phyloP scores from a whole-genome alignment of 176 grass and related monocot genomes.

The Phragmites australis region DNA sequence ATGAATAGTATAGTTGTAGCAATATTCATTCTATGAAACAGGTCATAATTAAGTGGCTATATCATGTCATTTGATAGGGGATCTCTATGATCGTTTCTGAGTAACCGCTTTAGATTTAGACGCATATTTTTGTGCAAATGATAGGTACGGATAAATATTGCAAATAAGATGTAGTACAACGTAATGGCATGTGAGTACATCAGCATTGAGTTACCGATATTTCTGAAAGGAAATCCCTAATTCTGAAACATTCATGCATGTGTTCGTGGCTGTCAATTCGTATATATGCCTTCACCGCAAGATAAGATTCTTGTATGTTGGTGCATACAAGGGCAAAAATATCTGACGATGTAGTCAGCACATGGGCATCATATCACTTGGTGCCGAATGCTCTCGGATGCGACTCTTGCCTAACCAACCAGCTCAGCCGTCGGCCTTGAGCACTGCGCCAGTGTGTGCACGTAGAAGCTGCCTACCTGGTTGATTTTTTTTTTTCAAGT shows the following conservation, averaged over 20 bases:
- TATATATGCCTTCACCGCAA: background rate
- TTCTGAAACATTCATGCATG: background rate
- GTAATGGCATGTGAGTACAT: background rate
- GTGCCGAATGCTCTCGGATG: background rate
- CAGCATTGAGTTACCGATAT: background rate
- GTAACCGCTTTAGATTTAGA: no score
- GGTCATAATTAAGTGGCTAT: no score
- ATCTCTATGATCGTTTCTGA: no score
- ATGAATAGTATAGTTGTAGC: background rate
- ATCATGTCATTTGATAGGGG: no score
- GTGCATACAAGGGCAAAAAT: background rate
- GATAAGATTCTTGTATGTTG: background rate
- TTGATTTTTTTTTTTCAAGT: background rate
- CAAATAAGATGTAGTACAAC: background rate
- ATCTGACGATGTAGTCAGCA: background rate
- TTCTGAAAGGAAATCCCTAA: background rate
- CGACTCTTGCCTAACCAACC: conserved; percentile 27
- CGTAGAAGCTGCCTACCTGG: background rate
- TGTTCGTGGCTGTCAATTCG: background rate
- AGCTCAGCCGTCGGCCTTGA: background rate
- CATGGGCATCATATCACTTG: background rate
- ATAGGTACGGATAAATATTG: background rate
- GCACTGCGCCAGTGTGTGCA: background rate
- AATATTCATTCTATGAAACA: no score
- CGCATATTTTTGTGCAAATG: background rate